phyloP scores from a whole-genome alignment of 1,284 basidiomycete species.

The Trichosporon ovoides region DNA sequence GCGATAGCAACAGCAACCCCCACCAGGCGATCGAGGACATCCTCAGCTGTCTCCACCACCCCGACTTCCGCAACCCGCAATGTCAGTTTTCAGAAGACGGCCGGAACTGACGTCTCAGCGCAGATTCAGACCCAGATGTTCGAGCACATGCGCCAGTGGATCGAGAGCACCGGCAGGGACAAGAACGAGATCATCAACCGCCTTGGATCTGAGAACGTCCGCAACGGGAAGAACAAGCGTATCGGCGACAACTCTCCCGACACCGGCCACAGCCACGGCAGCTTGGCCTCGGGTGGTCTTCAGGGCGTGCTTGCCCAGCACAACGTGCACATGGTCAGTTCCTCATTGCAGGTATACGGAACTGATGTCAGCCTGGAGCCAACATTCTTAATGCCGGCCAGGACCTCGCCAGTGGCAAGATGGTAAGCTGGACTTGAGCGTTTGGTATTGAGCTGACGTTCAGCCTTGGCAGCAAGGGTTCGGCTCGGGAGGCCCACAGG shows the following conservation, averaged over 20 bases:
- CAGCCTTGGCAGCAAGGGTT: slow-evolving; percentile 48
- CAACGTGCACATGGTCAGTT: slow-evolving; percentile 46
- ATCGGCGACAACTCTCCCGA: slow-evolving; percentile 43
- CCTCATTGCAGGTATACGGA: not conserved
- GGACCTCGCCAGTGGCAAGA: slow-evolving; percentile 45
- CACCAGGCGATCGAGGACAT: slow-evolving; percentile 62
- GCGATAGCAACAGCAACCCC: slow-evolving; percentile 61
- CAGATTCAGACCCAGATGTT: slow-evolving; percentile 73
- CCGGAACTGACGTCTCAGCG: slow-evolving; percentile 69
- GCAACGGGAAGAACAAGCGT: slow-evolving; percentile 67
- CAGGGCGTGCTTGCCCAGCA: slow-evolving; percentile 45
- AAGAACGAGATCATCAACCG: slow-evolving; percentile 58
- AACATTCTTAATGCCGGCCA: slow-evolving; percentile 43
- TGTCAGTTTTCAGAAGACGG: slow-evolving; percentile 52
- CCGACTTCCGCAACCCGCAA: slow-evolving; percentile 66
- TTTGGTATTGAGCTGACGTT: not conserved
- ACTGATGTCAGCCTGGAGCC: slow-evolving; percentile 23
- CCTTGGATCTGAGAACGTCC: slow-evolving; percentile 62
- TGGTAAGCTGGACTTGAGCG: slow-evolving; percentile 24
- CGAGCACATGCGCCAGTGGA: slow-evolving; percentile 52
- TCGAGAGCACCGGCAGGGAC: slow-evolving; percentile 55
- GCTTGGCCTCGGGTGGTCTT: slow-evolving; percentile 43
- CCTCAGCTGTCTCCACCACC: slow-evolving; percentile 73
- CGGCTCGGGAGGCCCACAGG: slow-evolving; percentile 42
- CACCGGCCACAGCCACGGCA: slow-evolving; percentile 41